These are phyloP conservation scores for Gaertneriomyces sp. DNA, from an alignment of 192 early-diverging fungal genomes.

Conservation along the genomic window DNA sequence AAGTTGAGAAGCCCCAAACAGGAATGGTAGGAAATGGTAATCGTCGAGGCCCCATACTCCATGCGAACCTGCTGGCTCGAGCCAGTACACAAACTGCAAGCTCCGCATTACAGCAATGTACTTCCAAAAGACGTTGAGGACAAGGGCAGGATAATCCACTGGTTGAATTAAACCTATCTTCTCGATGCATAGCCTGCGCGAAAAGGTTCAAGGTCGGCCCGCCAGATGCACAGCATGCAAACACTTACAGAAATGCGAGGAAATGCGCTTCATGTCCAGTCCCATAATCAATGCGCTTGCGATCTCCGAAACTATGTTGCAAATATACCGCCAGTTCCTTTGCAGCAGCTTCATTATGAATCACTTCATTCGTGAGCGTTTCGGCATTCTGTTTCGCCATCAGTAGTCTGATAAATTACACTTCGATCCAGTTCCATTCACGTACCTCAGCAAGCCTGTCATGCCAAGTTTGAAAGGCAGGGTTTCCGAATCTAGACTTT, in stretches of 20 bases:
- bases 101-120: constrained; percentile 77
- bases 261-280: constrained; percentile 96
- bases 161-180: constrained; percentile 64
- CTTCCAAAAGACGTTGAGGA: constrained; percentile 52
- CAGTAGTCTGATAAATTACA: background rate
- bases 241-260: constrained; percentile 70
- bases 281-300: constrained; percentile 94
- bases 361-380: constrained; percentile 19
- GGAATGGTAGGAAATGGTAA: constrained; percentile 93
- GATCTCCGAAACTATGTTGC: constrained; percentile 81
- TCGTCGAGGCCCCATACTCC: constrained; percentile 99
- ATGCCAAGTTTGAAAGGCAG: constrained; percentile 87
- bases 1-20: constrained; percentile 88
- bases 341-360: constrained; percentile 27
- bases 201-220: background rate
- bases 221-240: background rate
- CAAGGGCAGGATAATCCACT: constrained; percentile 71
- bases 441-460: constrained; percentile 66
- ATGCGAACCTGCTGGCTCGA: constrained; percentile 96
- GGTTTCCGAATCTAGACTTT: constrained; percentile 89
- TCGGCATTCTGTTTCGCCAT: constrained; percentile 19
- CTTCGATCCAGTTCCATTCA: background rate
- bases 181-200: constrained; percentile 67
- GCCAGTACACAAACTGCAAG: constrained; percentile 87
- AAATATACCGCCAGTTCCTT: constrained; percentile 76